Base-by-base conservation (phyloP, 805 yeast species). In the Brettanomyces sp. region DNA sequence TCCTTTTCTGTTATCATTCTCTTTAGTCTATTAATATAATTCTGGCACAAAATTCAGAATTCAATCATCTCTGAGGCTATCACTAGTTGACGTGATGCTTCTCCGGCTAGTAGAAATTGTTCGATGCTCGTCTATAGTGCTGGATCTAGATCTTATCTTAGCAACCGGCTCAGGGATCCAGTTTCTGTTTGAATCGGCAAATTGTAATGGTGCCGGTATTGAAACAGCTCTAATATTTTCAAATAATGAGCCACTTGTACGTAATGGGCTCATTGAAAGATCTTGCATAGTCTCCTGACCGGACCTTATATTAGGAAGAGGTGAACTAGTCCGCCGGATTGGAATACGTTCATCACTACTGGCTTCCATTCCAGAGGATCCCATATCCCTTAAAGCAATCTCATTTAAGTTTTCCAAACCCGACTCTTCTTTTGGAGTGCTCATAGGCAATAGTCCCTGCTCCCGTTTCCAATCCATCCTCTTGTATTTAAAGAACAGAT, bases 401-500 rank as follows among this genome's bases (percentile, higher is more conserved):
- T 28, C 32, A 28, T 28, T 28, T 28, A 30, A 7, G 18, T 18
- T 28, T 9, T 28, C 32, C 11, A 28, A 9, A 7, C 32, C 3
- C 7, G 32, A 28, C 11, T 28, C 32, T 28, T 9, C 32, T 28
- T 28, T 28, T 28, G 32, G 32, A 28, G 11, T 36, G 21, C 14
- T n/a, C 34, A 42, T 35, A 5, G 43, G 43, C 22, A 41, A 36
- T 11, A 41, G 6, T 12, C 32, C 44, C 37, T 43, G 39, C 8
- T 33, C 39, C 13, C 46, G 41, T 11, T 7, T 30, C 8, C 39
- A 14, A 32, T 60, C 65, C 42, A 53, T 38, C 21, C 57, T 54
- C 54, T 72, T 79, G 62, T 79, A 85, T 59, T 82, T 77, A 44
- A 85, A 65, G 58, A 78, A 86, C 58, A 84, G 95, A 43, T 72